Base-by-base conservation (phyloP, 495 filamentous ascomycete species). In the Alectoria sarmentosa region DNA sequence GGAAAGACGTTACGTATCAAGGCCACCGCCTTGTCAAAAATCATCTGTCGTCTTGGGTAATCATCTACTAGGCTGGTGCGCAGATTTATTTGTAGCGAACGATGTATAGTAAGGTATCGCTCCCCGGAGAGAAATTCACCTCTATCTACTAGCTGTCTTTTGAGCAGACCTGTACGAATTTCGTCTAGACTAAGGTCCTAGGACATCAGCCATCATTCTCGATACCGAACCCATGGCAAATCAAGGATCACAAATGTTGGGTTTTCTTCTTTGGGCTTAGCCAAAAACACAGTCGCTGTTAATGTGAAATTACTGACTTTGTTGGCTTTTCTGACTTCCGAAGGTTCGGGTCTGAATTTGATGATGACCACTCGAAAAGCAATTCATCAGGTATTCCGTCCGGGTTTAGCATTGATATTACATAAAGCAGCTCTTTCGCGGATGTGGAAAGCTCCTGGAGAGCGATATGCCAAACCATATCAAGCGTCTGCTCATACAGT, bases 21-120 rank as follows among this genome's bases (percentile, higher is more conserved):
- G 32, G 32, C 34, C 17, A 26, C 23, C 10, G 56, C 56, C n/a
- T 36, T 17, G 34, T 58, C 56, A 38, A 58, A 58, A 6, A 58
- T n/a, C 13, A 9, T 6, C 23, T 37, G 56, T 36, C 37, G 34
- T 28, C 23, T 38, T 14, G 32, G 2, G 13, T 13, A 3, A 38
- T 39, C 37, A 36, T 58, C 38, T 8, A 30, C 32, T 15, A 58
- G 30, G 21, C 37, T 58, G 37, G 21, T n/a, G 21, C 28, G 37
- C 23, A 39, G 9, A 23, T 23, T 58, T 13, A 23, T 37, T 17
- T 58, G 56, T 26, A 58, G 37, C 56, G 56, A 58, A 28, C 30
- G 21, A 58, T 58, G 56, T 39, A 58, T 39, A n/a, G 15, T 37
- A 23, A 58, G 56, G 37, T 26, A 58, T 23, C 56, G 37, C 17